Evolutionary conservation across 2,329 filamentous ascomycete species (phyloP).

Genomic region (Pseudogymnoascus sp.): DNA sequence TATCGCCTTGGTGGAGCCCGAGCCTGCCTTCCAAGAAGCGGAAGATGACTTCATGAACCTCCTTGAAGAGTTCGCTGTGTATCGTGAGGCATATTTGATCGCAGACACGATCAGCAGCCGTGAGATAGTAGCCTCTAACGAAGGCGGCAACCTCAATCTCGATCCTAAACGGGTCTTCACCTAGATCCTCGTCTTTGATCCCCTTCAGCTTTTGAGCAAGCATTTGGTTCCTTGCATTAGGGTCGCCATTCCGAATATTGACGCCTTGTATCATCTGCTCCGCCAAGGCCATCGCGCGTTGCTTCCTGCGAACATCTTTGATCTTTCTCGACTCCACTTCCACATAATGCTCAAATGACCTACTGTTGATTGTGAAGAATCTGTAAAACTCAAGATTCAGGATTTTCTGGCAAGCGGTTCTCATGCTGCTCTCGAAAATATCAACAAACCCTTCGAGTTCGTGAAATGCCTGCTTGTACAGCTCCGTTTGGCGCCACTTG

Average conservation of each 20-base stretch:
- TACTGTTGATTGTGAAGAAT: slow-evolving; percentile 49
- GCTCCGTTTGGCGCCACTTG: slow-evolving; percentile 38
- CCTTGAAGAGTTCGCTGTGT: slow-evolving; percentile 12
- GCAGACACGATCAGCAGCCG: slow-evolving; percentile 56
- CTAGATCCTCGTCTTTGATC: slow-evolving; percentile 33
- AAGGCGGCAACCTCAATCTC: slow-evolving; percentile 57
- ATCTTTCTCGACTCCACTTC: slow-evolving; percentile 39
- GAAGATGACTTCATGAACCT: slow-evolving; percentile 10
- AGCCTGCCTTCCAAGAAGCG: slow-evolving; percentile 14
- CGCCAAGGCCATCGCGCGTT: slow-evolving; percentile 38
- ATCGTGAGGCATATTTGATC: slow-evolving; percentile 34
- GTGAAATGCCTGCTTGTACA: slow-evolving; percentile 41
- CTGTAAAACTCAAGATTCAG: slow-evolving; percentile 46
- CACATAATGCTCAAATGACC: slow-evolving; percentile 39
- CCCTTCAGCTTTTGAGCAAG: slow-evolving; percentile 4
- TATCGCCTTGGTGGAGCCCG: slow-evolving; percentile 9
- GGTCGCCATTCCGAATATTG: neutral
- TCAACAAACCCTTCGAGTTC: slow-evolving; percentile 27
- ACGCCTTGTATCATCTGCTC: neutral
- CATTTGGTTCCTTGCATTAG: neutral
- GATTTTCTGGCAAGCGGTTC: slow-evolving; percentile 33
- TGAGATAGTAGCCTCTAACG: slow-evolving; percentile 60
- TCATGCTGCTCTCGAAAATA: slow-evolving; percentile 10
- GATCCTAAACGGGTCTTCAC: slow-evolving; percentile 46
- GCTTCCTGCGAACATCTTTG: slow-evolving; percentile 39